Base-by-base conservation (phyloP, 2,329 filamentous ascomycete genomes). In the Tothia fuscella region DNA sequence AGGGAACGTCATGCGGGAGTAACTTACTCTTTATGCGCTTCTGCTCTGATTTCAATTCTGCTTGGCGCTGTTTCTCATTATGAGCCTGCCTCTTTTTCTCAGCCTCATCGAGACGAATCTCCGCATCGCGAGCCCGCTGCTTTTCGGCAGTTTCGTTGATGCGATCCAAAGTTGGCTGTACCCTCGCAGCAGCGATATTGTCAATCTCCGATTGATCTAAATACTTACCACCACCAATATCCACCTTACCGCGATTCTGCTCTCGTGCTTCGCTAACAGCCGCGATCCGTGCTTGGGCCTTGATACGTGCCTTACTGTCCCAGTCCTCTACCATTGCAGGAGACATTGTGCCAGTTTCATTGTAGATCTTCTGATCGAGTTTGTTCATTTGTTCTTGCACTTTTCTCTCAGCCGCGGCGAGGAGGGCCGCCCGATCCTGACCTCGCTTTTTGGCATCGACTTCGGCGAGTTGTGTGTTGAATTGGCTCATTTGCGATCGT, bases 151-250 rank as follows among this genome's bases (percentile, higher is more conserved):
- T 83, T 39, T 83, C 78, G 41, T 80, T 78, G 47, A 95, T 91
- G 49, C 93, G 83, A 49, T 94, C 80, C 5, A 95, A 59, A 0
- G 91, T 77, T 4, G 88, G 88, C 56, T 89, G 83, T 13, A 95
- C 73, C 49, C 80, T 77, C 34, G 72, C 76, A 10, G 76, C 72
- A 3, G 88, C 88, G 49, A 94, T 82, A 5, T 76, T 76, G 48
- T 95, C 78, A 13, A 95, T 76, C 36, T 87, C 82, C 4, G 76
- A 69, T 50, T 81, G 77, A 28, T 86, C 76, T 67, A 95, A 78
- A 53, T 79, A 87, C 53, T 75, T 85, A 6, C 86, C 85, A 33
- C 82, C 80, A 4, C 89, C 88, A 42, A 95, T 76, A 48, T 91
- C 72, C 50, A 76, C 64, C 52, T 65, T 69, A 38, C 73, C 70